Percentiles rank a stretch among this genome's conserved stretches.
phyloP scores from a whole-genome alignment of 352 stramenopile species.

The Stramenopiles sp. region DNA sequence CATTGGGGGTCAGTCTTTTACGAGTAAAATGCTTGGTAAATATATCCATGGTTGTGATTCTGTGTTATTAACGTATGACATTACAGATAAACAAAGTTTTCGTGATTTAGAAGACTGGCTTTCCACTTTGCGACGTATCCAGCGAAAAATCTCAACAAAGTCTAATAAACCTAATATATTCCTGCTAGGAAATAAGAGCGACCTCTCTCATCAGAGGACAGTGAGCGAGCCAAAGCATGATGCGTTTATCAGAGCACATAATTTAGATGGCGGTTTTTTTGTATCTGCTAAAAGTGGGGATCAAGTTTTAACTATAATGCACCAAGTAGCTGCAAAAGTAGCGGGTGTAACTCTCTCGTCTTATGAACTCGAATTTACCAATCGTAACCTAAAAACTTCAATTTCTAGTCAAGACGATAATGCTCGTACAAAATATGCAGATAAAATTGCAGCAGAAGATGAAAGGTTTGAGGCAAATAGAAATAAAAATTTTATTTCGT shows the following conservation, averaged over 20 bases:
- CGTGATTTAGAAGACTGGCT: slow-evolving; percentile 74
- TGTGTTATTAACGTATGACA: slow-evolving; percentile 63
- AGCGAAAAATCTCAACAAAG: no score
- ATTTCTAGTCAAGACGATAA: no score
- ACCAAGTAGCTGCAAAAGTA: slow-evolving; percentile 35
- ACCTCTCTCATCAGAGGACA: slow-evolving; percentile 47
- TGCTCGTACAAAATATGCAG: no score
- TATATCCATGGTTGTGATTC: slow-evolving; percentile 68
- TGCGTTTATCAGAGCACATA: slow-evolving; percentile 60
- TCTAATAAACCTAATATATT: slow-evolving; percentile 42
- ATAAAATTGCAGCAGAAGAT: no score
- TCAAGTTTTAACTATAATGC: slow-evolving; percentile 40
- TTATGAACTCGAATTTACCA: no score
- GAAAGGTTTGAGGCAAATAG: no score
- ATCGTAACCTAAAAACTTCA: no score
- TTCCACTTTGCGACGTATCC: no score
- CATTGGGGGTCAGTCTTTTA: slow-evolving; percentile 56
- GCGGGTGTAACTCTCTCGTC: slow-evolving; percentile 32
- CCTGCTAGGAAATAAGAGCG: slow-evolving; percentile 49
- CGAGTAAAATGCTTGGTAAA: slow-evolving; percentile 35
- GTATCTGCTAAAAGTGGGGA: slow-evolving; percentile 70
- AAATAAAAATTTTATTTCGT: no score
- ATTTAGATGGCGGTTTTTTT: slow-evolving; percentile 44
- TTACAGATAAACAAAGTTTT: slow-evolving; percentile 75
- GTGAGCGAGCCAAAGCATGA: slow-evolving; percentile 47